A percentile compares a stretch with the other conserved stretches of the same genome.
phyloP scores from a whole-genome alignment of 2,329 filamentous ascomycete species.

The Paraconiothyrium brasiliense region DNA sequence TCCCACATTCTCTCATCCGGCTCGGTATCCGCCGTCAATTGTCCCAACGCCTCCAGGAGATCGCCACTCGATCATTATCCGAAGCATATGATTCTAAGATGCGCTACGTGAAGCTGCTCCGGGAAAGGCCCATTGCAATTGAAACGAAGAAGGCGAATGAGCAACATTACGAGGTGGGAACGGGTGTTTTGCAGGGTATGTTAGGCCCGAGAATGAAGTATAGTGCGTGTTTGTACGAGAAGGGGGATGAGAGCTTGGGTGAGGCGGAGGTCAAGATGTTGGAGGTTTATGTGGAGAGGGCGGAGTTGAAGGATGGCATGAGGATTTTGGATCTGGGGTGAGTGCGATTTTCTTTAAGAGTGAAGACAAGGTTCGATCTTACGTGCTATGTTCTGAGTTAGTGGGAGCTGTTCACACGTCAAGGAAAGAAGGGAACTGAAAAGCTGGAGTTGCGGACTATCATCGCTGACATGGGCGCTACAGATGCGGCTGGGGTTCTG shows the following conservation, averaged over 20 bases:
- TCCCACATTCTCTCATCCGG: constrained; percentile 70
- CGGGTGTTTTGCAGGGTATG: constrained; percentile 68
- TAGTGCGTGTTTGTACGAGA: constrained; percentile 72
- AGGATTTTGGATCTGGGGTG: constrained; percentile 70
- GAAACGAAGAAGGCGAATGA: constrained; percentile 71
- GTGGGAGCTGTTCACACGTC: not conserved
- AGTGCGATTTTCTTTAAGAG: constrained; percentile 25
- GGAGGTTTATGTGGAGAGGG: constrained; percentile 68
- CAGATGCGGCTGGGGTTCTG: constrained; percentile 75
- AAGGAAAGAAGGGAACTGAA: not conserved
- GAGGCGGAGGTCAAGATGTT: constrained; percentile 75
- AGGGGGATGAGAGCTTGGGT: constrained; percentile 63
- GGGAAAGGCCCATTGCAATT: constrained; percentile 71
- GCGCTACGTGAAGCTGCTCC: constrained; percentile 68
- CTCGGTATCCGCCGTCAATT: constrained; percentile 73
- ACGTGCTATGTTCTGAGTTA: not conserved
- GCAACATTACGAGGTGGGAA: constrained; percentile 78
- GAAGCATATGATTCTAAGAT: constrained; percentile 68
- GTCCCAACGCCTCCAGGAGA: constrained; percentile 65
- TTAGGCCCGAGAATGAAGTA: constrained; percentile 78
- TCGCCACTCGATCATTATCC: constrained; percentile 63
- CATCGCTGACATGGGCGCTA: constrained; percentile 14
- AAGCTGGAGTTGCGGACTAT: not conserved
- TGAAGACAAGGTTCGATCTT: constrained; percentile 16
- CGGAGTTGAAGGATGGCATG: constrained; percentile 68